Evolutionary conservation across 495 filamentous ascomycete genomes (phyloP), one percentile per base, ranked within the genome.

Genomic region (Lentithecium fluviatile): DNA sequence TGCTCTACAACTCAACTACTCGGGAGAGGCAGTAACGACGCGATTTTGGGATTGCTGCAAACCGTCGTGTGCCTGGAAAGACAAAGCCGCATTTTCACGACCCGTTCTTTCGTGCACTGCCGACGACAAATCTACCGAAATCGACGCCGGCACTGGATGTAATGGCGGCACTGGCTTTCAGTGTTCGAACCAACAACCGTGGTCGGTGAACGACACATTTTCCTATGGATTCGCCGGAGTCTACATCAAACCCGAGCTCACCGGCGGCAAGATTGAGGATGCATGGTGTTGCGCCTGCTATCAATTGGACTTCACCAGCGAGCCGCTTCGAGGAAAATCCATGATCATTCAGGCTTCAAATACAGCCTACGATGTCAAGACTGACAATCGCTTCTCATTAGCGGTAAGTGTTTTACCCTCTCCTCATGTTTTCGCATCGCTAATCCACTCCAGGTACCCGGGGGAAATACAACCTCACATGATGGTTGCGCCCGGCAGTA

Each of bases 11-110:
- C 42, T 52, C 52, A 25, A 38, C 10, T 34, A 37, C 43, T 45
- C 50, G 25, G 56, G 62, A n/a, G 48, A 45, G 52, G 64, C 67
- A 42, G 76, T 73, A 48, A 85, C 84, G 24, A 85, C 82, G 24
- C 79, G 84, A 26, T 87, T 87, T 75, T 88, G 84, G 83, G 84
- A 87, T 71, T 85, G 84, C 75, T 87, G 83, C 76, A 86, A 87
- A 74, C 79, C 84, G 47, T 81, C 78, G 50, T 88, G 85, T 75
- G 78, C 76, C n/a, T 88, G 83, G 84, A 71, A 75, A 43, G 73
- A 69, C 45, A 87, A 86, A 71, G 76, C 77, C 49, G 70, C 74
- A 54, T 66, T 78, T 43, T 77, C 75, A 45, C 63, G 62, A 10
- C 78, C 77, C 2, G 78, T 85, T 29, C 73, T 67, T 6, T 82